Conservation (phyloP, 495 filamentous ascomycete species). For the Penicillium coprophilum region DNA sequence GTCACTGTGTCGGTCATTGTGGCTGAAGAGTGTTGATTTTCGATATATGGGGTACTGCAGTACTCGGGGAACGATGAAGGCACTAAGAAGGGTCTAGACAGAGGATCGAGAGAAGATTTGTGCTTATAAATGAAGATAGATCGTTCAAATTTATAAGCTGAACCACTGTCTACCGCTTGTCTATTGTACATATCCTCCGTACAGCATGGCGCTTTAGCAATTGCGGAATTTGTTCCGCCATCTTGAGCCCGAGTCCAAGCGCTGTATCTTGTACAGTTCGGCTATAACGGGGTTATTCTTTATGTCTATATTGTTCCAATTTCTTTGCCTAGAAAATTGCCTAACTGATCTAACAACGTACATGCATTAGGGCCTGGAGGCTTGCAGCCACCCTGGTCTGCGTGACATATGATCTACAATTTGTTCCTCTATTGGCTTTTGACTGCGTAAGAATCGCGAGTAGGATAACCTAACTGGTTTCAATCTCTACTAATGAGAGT, state of each 20-base stretch:
- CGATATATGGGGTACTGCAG: not conserved
- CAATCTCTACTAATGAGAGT: not conserved
- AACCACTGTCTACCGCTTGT: not conserved
- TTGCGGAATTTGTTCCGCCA: constrained; percentile 29
- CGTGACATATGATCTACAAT: not conserved
- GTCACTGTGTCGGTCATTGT: constrained; percentile 34
- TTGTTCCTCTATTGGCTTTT: not conserved
- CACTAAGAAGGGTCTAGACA: not conserved
- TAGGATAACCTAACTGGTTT: not conserved
- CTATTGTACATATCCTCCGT: not conserved
- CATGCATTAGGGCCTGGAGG: not conserved
- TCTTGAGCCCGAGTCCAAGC: constrained; percentile 20
- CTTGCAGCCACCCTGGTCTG: not conserved
- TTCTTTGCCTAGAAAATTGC: not conserved
- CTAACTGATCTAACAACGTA: not conserved
- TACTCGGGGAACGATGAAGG: not conserved
- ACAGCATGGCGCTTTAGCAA: no score
- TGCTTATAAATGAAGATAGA: not conserved
- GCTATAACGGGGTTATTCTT: constrained; percentile 4
- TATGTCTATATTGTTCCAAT: not conserved
- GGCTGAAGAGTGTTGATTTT: not conserved
- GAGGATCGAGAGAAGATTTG: not conserved
- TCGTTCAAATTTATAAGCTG: not conserved
- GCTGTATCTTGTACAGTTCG: constrained; percentile 24
- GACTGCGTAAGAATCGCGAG: no score